These are phyloP conservation scores for Neophaeococcomyces mojaviensis DNA, from an alignment of 2,329 filamentous ascomycete genomes.

Conservation along the genomic window DNA sequence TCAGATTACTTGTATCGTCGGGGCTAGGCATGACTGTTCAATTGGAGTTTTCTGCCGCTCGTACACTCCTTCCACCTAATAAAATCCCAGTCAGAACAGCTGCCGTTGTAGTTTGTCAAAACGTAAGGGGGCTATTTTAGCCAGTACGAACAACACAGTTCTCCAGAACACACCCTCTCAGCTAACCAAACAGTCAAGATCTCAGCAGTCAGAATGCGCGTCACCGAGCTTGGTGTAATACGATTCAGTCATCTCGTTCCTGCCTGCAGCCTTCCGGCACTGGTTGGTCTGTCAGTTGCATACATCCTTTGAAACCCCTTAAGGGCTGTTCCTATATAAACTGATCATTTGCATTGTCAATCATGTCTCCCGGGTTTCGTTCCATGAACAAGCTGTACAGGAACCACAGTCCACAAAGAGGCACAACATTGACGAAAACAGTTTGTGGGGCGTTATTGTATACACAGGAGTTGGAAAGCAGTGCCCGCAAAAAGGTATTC, in stretches of 20 bases:
- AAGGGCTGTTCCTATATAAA: no score
- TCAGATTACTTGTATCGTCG: constrained; percentile 22
- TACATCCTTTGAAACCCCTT: no score
- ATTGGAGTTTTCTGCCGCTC: constrained; percentile 17
- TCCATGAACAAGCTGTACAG: constrained; percentile 10
- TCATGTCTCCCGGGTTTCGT: no score
- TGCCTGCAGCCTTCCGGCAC: constrained; percentile 5
- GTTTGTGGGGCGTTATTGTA: constrained; percentile 16
- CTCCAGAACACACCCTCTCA: constrained; percentile 17
- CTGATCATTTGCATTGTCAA: no score
- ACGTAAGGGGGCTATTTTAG: constrained; percentile 22
- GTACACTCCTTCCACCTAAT: constrained; percentile 15
- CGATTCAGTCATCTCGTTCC: constrained; percentile 15
- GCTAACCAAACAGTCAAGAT: constrained; percentile 6
- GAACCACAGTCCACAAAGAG: constrained; percentile 14
- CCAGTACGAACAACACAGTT: constrained; percentile 20
- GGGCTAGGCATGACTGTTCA: constrained; percentile 24
- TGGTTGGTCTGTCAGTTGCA: no score
- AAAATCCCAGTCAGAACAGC: constrained; percentile 20
- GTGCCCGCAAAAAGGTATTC: no score
- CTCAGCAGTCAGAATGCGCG: constrained; percentile 13
- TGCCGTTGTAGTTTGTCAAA: constrained; percentile 17
- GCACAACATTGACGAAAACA: constrained; percentile 15
- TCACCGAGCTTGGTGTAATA: constrained; percentile 15
- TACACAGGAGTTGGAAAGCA: no score